A percentile compares a stretch with the other conserved stretches of the same genome.
These are phyloP conservation scores for Malassezia slooffiae DNA, from an alignment of 1,284 basidiomycete genomes.

Conservation along the genomic window DNA sequence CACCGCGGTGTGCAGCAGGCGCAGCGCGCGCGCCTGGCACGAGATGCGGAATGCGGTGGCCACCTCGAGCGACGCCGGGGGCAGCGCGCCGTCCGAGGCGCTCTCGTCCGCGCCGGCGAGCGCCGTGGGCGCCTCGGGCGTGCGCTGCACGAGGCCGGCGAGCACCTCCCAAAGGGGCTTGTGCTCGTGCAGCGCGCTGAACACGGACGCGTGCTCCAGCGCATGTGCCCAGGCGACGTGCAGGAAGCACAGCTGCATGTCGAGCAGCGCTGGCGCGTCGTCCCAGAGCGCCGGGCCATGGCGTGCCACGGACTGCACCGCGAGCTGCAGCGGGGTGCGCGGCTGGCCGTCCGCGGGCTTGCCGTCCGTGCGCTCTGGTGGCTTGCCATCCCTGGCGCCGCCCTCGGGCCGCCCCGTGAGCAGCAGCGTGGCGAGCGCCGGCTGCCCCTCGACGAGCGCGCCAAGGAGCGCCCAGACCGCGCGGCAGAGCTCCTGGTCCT, in stretches of 20 bases:
- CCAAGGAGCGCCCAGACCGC: conserved; percentile 73
- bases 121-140: no score
- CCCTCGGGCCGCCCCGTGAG: no score
- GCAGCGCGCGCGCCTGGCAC: conserved; percentile 63
- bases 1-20: conserved; percentile 51
- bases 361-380: no score
- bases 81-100: conserved; percentile 8
- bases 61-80: conserved; percentile 30
- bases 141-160: conserved; percentile 55
- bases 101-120: conserved; percentile 32
- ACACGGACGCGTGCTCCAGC: conserved; percentile 58
- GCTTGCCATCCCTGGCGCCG: no score
- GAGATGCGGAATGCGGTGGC: conserved; percentile 57
- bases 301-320: conserved; percentile 56
- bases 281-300: conserved; percentile 69
- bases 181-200: conserved; percentile 56
- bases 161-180: conserved; percentile 59
- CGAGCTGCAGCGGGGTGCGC: conserved; percentile 48
- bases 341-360: conserved; percentile 18
- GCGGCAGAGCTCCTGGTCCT: conserved; percentile 59
- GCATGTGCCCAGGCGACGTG: conserved; percentile 72
- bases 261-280: conserved; percentile 62
- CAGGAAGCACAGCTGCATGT: conserved; percentile 65
- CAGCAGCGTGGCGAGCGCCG: conserved; percentile 71
- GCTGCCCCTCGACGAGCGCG: conserved; percentile 71